phyloP scores from a whole-genome alignment of 129 eudicot species.

The Kitagawia praeruptora region DNA sequence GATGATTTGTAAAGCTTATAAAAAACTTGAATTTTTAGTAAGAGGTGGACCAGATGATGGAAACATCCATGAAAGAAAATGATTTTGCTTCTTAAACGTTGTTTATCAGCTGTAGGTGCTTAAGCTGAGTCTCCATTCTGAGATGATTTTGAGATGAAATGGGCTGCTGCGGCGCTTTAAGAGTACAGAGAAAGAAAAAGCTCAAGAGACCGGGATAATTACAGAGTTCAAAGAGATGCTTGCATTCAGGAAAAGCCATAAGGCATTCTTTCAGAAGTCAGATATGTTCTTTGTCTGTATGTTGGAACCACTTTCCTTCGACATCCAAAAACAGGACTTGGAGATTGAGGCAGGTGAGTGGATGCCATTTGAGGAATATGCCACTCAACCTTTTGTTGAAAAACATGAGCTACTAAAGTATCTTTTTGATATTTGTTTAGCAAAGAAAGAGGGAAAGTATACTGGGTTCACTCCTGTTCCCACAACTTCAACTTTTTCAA shows the following conservation, averaged over 20 bases:
- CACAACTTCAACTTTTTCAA: slow-evolving; percentile 38
- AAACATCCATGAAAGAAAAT: too few relatives aligned
- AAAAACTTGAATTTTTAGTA: too few relatives aligned
- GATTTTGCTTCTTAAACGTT: too few relatives aligned
- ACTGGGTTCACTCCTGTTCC: slow-evolving; percentile 58
- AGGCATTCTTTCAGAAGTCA: slow-evolving; percentile 73
- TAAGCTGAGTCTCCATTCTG: too few relatives aligned
- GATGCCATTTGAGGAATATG: slow-evolving; percentile 81
- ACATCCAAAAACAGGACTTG: slow-evolving; percentile 63
- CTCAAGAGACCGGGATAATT: too few relatives aligned
- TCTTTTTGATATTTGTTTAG: slow-evolving; percentile 45
- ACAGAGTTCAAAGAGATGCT: too few relatives aligned
- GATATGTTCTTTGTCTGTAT: slow-evolving; percentile 78
- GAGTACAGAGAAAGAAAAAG: too few relatives aligned
- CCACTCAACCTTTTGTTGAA: slow-evolving; percentile 52
- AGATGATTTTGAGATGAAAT: too few relatives aligned
- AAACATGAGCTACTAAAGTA: slow-evolving; percentile 56
- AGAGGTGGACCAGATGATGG: too few relatives aligned
- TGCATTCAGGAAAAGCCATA: slow-evolving; percentile 90
- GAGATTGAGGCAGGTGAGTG: slow-evolving; percentile 94
- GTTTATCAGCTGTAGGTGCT: too few relatives aligned
- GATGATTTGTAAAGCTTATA: too few relatives aligned
- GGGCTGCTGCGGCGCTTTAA: too few relatives aligned
- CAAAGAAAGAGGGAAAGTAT: slow-evolving; percentile 50
- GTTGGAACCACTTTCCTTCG: slow-evolving; percentile 62